These are phyloP conservation scores for Suhomyces sp. DNA, from an alignment of 805 yeast species.

Conservation along the genomic window DNA sequence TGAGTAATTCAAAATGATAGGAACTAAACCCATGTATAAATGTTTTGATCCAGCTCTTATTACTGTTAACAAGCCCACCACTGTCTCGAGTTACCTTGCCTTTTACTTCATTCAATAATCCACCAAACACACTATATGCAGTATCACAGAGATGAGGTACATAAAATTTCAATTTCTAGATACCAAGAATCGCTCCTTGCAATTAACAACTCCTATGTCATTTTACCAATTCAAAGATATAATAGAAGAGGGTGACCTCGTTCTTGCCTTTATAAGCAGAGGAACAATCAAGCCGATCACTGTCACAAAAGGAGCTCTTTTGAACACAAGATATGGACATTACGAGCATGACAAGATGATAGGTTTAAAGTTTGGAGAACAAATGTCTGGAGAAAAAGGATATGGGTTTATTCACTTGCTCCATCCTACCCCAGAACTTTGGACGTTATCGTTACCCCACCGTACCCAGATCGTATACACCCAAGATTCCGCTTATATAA, in stretches of 20 bases:
- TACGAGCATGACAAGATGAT: constrained; percentile 85
- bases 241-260: constrained; percentile 86
- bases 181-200: too few species aligned
- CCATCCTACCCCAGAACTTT: constrained; percentile 91
- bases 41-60: too few species aligned
- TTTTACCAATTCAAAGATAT: constrained; percentile 59
- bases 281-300: constrained; percentile 73
- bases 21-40: too few species aligned
- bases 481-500: constrained; percentile 89
- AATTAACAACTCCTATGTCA: constrained; percentile 38
- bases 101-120: too few species aligned
- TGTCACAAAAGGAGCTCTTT: constrained; percentile 54
- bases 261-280: constrained; percentile 81
- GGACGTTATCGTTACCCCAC: constrained; percentile 96
- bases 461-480: constrained; percentile 97
- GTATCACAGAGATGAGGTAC: too few species aligned
- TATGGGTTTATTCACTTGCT: constrained; percentile 83
- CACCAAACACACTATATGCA: too few species aligned
- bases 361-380: constrained; percentile 80
- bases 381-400: constrained; percentile 72
- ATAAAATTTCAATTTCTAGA: too few species aligned
- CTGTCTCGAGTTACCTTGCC: too few species aligned
- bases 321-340: constrained; percentile 87
- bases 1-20: too few species aligned
- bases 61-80: too few species aligned